phyloP scores from a whole-genome alignment of 352 stramenopile species.

The Phytopythium sindhum region DNA sequence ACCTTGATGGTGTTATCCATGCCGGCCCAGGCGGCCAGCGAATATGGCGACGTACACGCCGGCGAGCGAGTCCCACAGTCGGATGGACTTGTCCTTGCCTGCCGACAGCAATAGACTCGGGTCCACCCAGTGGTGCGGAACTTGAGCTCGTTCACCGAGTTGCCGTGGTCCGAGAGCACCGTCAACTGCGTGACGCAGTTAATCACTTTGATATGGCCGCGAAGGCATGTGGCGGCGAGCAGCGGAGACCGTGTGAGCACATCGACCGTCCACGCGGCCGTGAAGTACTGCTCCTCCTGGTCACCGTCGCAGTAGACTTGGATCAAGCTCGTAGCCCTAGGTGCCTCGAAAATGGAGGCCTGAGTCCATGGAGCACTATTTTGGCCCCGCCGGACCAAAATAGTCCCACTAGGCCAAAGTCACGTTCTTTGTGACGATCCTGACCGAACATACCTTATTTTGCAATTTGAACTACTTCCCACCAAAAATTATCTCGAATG shows the following conservation, averaged over 20 bases:
- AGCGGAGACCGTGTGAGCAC: conserved; percentile 66
- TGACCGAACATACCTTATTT: too few species aligned
- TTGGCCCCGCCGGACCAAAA: too few species aligned
- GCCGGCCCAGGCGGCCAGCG: conserved; percentile 85
- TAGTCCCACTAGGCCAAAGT: too few species aligned
- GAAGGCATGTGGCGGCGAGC: conserved; percentile 62
- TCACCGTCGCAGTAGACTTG: conserved; percentile 79
- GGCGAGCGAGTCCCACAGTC: conserved; percentile 91
- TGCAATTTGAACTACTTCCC: too few species aligned
- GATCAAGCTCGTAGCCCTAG: too few species aligned
- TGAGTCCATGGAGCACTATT: too few species aligned
- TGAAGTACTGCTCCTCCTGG: conserved; percentile 78
- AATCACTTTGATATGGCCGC: conserved; percentile 83
- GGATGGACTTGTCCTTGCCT: conserved; percentile 91
- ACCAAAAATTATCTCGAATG: too few species aligned
- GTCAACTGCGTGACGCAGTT: conserved; percentile 80
- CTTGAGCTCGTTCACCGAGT: conserved; percentile 92
- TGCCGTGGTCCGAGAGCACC: conserved; percentile 86
- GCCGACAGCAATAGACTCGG: conserved; percentile 89
- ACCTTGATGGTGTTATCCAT: conserved; percentile 95
- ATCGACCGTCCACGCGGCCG: conserved; percentile 71
- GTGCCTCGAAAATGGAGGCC: too few species aligned
- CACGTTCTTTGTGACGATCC: too few species aligned
- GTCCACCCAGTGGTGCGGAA: conserved; percentile 87
- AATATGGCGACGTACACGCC: conserved; percentile 90